These are phyloP conservation scores for Colletotrichum coccodes DNA, from an alignment of 2,329 filamentous ascomycete species.

Conservation along the genomic window DNA sequence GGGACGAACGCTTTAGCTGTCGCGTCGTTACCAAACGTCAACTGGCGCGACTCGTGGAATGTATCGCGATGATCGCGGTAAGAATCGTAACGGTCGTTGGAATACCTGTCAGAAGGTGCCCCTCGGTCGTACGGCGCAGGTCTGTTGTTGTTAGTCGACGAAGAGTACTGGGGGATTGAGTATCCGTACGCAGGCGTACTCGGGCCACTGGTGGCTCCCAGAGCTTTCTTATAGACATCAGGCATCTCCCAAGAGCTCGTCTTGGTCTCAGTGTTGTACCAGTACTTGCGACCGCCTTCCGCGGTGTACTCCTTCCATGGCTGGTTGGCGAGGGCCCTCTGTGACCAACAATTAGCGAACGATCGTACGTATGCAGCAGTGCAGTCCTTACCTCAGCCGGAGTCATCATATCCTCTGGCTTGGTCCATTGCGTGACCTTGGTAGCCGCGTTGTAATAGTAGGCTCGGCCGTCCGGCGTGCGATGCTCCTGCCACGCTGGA, in stretches of 20 bases:
- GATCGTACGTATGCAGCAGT: conserved; percentile 21
- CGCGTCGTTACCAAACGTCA: conserved; percentile 66
- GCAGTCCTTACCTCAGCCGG: conserved; percentile 74
- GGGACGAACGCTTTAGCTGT: conserved; percentile 69
- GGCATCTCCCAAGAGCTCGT: conserved; percentile 97
- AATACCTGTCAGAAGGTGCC: conserved; percentile 44
- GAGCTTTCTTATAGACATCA: conserved; percentile 79
- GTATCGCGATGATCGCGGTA: conserved; percentile 49
- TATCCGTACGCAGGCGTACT: conserved; percentile 53
- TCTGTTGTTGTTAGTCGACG: conserved; percentile 36
- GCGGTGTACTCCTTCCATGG: conserved; percentile 95
- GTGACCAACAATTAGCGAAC: conserved; percentile 36
- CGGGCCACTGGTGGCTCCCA: conserved; percentile 66
- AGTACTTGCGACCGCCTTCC: conserved; percentile 90
- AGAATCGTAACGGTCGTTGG: conserved; percentile 48
- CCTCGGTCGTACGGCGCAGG: conserved; percentile 55
- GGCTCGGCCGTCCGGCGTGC: conserved; percentile 80
- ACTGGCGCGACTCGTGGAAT: conserved; percentile 65
- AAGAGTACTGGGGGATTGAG: neutral
- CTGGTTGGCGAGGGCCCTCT: conserved; percentile 84
- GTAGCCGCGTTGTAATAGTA: conserved; percentile 94
- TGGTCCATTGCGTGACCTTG: conserved; percentile 92
- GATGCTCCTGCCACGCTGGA: conserved; percentile 81
- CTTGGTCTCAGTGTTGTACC: conserved; percentile 92
- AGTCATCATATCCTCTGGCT: conserved; percentile 89